These are phyloP conservation scores for Thraustochytrium sp. DNA, from an alignment of 352 stramenopile species.

Conservation along the genomic window DNA sequence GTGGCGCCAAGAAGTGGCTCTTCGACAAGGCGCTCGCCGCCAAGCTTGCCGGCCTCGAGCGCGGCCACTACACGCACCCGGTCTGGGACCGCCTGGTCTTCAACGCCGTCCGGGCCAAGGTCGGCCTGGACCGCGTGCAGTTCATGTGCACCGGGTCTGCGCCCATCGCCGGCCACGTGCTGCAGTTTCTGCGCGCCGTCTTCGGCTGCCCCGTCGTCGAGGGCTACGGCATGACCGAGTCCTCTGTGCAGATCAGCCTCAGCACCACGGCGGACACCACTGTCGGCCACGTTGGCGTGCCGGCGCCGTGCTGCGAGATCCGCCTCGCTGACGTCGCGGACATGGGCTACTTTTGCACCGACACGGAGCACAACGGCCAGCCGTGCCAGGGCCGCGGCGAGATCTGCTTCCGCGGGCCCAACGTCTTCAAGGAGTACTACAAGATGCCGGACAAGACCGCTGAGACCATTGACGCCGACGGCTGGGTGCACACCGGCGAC, in stretches of 20 bases:
- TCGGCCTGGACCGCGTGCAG: constrained; percentile 82
- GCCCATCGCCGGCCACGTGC: constrained; percentile 79
- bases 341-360: constrained; percentile 86
- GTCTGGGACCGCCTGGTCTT: constrained; percentile 94
- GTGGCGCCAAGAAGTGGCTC: constrained; percentile 46
- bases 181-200: constrained; percentile 87
- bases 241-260: constrained; percentile 68
- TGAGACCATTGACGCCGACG: constrained; percentile 69
- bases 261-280: constrained; percentile 63
- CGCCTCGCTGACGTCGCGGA: constrained; percentile 89
- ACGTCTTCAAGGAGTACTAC: constrained; percentile 68
- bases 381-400: constrained; percentile 59
- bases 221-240: constrained; percentile 93
- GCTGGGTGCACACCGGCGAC: constrained; percentile 56
- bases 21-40: constrained; percentile 47
- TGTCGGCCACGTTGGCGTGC: constrained; percentile 82
- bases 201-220: constrained; percentile 81
- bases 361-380: constrained; percentile 62
- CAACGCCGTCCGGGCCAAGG: constrained; percentile 78
- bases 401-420: constrained; percentile 55
- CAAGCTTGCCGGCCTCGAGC: constrained; percentile 42
- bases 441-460: constrained; percentile 61
- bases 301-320: constrained; percentile 75
- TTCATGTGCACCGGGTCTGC: constrained; percentile 87
- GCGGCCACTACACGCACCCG: constrained; percentile 52